Evolutionary conservation across 805 yeast genomes (phyloP).

Genomic region (Saccharomycopsis fodiens): DNA sequence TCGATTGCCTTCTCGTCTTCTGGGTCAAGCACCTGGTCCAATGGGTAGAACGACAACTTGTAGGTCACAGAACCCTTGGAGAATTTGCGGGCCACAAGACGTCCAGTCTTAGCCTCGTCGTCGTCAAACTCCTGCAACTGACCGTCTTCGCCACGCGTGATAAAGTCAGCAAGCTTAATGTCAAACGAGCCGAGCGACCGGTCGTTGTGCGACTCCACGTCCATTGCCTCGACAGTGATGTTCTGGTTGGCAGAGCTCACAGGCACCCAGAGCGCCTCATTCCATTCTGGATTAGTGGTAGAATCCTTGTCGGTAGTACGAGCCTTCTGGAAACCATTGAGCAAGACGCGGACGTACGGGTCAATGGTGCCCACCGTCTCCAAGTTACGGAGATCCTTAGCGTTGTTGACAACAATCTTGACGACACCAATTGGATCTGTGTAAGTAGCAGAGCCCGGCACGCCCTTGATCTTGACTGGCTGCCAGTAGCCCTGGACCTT

Average conservation of each 20-base stretch:
- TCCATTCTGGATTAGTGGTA: conserved; percentile 75
- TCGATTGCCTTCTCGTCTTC: conserved; percentile 59
- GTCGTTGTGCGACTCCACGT: conserved; percentile 73
- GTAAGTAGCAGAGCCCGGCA: conserved; percentile 69
- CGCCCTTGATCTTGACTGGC: conserved; percentile 68
- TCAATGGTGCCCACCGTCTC: conserved; percentile 88
- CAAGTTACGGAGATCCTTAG: conserved; percentile 70
- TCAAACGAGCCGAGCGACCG: conserved; percentile 81
- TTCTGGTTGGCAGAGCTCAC: conserved; percentile 77
- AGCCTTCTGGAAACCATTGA: conserved; percentile 68
- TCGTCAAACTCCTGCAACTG: conserved; percentile 50
- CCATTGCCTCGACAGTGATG: conserved; percentile 85
- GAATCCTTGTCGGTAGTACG: conserved; percentile 66
- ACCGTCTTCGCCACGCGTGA: conserved; percentile 61
- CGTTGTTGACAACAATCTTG: conserved; percentile 63
- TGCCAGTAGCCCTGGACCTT: conserved; percentile 72
- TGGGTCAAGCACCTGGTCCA: conserved; percentile 68
- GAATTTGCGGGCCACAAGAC: conserved; percentile 67
- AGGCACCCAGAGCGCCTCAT: conserved; percentile 75
- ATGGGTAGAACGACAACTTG: conserved; percentile 75
- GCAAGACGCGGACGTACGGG: conserved; percentile 77
- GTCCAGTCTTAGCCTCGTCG: conserved; percentile 48
- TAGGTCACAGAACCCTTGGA: conserved; percentile 73
- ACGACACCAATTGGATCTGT: conserved; percentile 93
- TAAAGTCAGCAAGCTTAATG: conserved; percentile 56